Percentiles rank a stretch among this genome's conserved stretches.
phyloP scores from a whole-genome alignment of 805 yeast species.

The Teunomyces aglyptinius region DNA sequence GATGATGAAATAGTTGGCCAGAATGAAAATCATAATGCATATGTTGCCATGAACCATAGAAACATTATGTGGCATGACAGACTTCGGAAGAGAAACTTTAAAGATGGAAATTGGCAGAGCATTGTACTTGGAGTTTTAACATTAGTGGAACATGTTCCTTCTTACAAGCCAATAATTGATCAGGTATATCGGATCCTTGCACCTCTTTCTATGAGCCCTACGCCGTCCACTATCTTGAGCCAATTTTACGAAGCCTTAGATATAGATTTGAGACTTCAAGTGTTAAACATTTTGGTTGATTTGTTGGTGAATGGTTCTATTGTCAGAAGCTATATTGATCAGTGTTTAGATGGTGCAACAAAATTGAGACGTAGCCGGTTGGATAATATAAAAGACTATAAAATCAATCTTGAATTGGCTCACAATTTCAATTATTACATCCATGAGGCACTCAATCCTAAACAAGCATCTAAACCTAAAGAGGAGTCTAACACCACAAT shows the following conservation, averaged over 20 bases:
- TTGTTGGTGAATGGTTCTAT: constrained; percentile 56
- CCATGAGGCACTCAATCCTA: constrained; percentile 14
- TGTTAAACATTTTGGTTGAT: constrained; percentile 62
- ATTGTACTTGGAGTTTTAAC: constrained; percentile 71
- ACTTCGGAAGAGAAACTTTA: constrained; percentile 68
- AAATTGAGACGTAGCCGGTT: constrained; percentile 62
- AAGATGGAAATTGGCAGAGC: constrained; percentile 84
- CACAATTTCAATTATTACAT: constrained; percentile 29
- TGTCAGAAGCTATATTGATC: constrained; percentile 65
- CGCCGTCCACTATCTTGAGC: constrained; percentile 46
- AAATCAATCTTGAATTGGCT: constrained; percentile 50
- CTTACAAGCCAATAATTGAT: constrained; percentile 48
- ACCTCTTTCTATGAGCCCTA: constrained; percentile 51
- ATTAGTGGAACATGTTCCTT: constrained; percentile 55
- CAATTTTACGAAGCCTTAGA: constrained; percentile 58
- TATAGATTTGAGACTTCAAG: constrained; percentile 51
- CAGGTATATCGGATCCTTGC: constrained; percentile 55
- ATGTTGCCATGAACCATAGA: constrained; percentile 51
- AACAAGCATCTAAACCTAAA: not conserved
- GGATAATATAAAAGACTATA: constrained; percentile 63
- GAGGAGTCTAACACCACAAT: not conserved
- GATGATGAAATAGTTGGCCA: constrained; percentile 22
- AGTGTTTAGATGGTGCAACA: constrained; percentile 62
- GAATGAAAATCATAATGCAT: constrained; percentile 41
- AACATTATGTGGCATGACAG: constrained; percentile 76